phyloP scores from a whole-genome alignment of 805 yeast species.

The Sugiyamaella smithiae region DNA sequence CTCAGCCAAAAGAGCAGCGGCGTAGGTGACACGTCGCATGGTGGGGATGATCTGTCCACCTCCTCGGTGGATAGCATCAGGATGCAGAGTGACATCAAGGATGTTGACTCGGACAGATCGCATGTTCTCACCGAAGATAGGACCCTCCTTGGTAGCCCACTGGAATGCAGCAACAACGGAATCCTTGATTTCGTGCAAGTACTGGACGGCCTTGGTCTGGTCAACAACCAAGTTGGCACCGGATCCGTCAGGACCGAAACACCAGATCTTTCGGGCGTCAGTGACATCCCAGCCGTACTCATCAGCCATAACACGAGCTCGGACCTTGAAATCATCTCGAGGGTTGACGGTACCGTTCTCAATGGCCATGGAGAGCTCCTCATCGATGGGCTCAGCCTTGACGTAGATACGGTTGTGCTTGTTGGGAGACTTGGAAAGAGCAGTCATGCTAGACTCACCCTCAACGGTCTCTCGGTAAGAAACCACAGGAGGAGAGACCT shows the following conservation, averaged over 20 bases:
- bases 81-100: slow-evolving; percentile 98
- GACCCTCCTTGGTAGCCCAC: slow-evolving; percentile 99
- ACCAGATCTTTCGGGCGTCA: slow-evolving; percentile 99
- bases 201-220: slow-evolving; percentile 99
- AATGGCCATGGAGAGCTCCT: slow-evolving; percentile 88
- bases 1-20: slow-evolving; percentile 95
- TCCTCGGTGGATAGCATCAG: slow-evolving; percentile 99
- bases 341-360: slow-evolving; percentile 90
- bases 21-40: slow-evolving; percentile 99
- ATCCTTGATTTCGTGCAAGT: slow-evolving; percentile 98
- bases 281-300: slow-evolving; percentile 99
- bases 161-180: slow-evolving; percentile 99
- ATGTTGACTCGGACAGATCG: slow-evolving; percentile 97
- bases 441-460: slow-evolving; percentile 89
- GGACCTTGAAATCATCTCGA: slow-evolving; percentile 96
- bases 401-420: slow-evolving; percentile 99
- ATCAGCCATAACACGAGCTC: slow-evolving; percentile 98
- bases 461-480: slow-evolving; percentile 98
- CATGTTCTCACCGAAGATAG: slow-evolving; percentile 92
- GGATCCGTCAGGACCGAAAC: slow-evolving; percentile 99
- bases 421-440: slow-evolving; percentile 99
- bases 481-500: slow-evolving; percentile 96
- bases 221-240: slow-evolving; percentile 99
- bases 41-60: slow-evolving; percentile 99
- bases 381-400: slow-evolving; percentile 94